Base-by-base conservation (phyloP, 2,329 filamentous ascomycete species). In the Epichloe festucae region DNA sequence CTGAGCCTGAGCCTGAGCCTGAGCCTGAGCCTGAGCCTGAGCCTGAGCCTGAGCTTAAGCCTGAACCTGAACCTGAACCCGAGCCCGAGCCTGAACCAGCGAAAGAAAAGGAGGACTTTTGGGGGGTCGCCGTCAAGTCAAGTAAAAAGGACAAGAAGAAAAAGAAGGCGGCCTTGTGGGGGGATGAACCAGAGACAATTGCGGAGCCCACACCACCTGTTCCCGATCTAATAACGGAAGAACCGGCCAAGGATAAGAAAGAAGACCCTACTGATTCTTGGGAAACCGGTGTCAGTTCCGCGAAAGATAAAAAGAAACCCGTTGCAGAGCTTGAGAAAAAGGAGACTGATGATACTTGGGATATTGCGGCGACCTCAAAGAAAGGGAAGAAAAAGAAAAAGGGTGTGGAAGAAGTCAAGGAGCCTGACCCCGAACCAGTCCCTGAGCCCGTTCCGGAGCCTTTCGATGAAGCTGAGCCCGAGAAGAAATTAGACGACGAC, bases 81-180 rank as follows among this genome's bases (percentile, higher is more conserved):
- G 60, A 58, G 45, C 54, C 55, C 0, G 60, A 59, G 17, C 54
- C 60, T 2, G 56, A 59, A 45, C 54, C 59, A 3, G 58, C 55
- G 53, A 62, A 63, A 48, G 58, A 48, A 59, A 62, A 19, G 65
- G 65, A 65, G 5, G 62, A 67, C 43, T 57, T 60, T 34, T 68
- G 64, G 63, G 65, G 54, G 11, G 41, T 55, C 12, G 15, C 57
- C 41, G 56, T 58, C 38, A 63, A 62, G 56, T 53, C 59, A 31
- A 53, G 51, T n/a, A 68, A 66, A 64, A 64, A 61, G 46, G 62
- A 61, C n/a, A 59, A 59, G 53, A 61, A 64, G 55, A 60, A 65
- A 46, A 46, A 57, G 27, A 31, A 31, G 27, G 27, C 27, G 27
- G 27, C 27, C 27, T 10, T 31, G 27, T 31, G 7, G 27, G 5